Conservation (phyloP, 257 asterid species). For the Solanum etuberosum region DNA sequence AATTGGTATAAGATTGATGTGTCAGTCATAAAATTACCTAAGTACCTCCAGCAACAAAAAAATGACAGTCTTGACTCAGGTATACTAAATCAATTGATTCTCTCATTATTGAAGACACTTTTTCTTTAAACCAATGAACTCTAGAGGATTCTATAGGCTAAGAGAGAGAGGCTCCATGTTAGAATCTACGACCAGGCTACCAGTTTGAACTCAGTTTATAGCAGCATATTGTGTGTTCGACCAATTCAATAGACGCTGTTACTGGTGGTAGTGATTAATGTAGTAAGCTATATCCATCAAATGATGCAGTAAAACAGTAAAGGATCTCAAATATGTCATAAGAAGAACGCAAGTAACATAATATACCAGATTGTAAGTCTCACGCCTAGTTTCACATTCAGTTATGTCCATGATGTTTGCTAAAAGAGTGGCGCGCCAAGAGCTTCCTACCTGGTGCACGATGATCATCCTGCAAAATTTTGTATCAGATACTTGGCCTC, state of each 20-base stretch:
- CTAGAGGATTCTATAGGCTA: background rate
- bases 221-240: background rate
- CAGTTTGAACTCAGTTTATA: background rate
- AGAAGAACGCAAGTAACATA: background rate
- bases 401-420: slow-evolving; percentile 61
- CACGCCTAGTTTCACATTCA: slow-evolving; percentile 13
- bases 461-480: slow-evolving; percentile 73
- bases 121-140: background rate
- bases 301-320: background rate
- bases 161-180: background rate
- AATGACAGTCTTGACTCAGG: background rate
- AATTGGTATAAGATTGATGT: background rate
- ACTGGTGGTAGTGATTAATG: background rate
- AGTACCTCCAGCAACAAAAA: background rate
- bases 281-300: background rate
- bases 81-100: background rate
- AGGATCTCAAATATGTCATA: background rate
- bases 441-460: slow-evolving; percentile 54
- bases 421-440: slow-evolving; percentile 66
- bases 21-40: background rate
- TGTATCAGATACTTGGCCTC: slow-evolving; percentile 7
- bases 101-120: background rate
- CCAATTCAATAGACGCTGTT: background rate
- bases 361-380: slow-evolving; percentile 22
- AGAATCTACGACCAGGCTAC: background rate